Percentiles rank a stretch among this genome's conserved stretches.
Conservation (phyloP, 2,329 filamentous ascomycete species). For the Zymoseptoria pseudotritici region DNA sequence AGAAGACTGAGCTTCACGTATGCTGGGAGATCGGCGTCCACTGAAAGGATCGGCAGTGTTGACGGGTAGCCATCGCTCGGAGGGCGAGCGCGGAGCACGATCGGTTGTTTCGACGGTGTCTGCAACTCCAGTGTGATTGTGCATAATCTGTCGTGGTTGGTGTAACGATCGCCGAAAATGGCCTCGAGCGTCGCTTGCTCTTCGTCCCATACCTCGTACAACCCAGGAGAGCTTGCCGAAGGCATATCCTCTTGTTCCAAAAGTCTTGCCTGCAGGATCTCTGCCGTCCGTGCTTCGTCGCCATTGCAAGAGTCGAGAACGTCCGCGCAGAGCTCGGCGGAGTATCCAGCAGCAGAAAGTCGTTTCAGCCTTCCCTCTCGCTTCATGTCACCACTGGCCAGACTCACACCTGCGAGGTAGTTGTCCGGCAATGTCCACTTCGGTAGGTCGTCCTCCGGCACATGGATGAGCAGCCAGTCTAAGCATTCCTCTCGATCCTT, state of each 20-base stretch:
- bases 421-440: slow-evolving; percentile 84
- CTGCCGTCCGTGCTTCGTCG: slow-evolving; percentile 70
- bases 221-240: slow-evolving; percentile 28
- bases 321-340: slow-evolving; percentile 72
- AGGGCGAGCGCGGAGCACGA: slow-evolving; percentile 59
- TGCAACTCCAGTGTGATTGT: slow-evolving; percentile 58
- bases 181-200: slow-evolving; percentile 78
- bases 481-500: slow-evolving; percentile 88
- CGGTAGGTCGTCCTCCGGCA: slow-evolving; percentile 94
- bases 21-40: slow-evolving; percentile 66
- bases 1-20: slow-evolving; percentile 90
- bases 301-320: slow-evolving; percentile 62
- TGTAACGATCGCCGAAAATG: slow-evolving; percentile 72
- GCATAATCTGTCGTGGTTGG: slow-evolving; percentile 48
- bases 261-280: slow-evolving; percentile 66
- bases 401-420: slow-evolving; percentile 81
- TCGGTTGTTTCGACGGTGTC: slow-evolving; percentile 35
- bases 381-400: slow-evolving; percentile 74
- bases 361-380: slow-evolving; percentile 76
- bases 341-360: slow-evolving; percentile 75
- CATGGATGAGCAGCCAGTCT: slow-evolving; percentile 93
- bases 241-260: slow-evolving; percentile 32
- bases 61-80: slow-evolving; percentile 64
- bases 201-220: slow-evolving; percentile 65
- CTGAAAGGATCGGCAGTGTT: slow-evolving; percentile 58